These are phyloP conservation scores for Phytophthora tubulina DNA, from an alignment of 352 stramenopile species.

Conservation along the genomic window DNA sequence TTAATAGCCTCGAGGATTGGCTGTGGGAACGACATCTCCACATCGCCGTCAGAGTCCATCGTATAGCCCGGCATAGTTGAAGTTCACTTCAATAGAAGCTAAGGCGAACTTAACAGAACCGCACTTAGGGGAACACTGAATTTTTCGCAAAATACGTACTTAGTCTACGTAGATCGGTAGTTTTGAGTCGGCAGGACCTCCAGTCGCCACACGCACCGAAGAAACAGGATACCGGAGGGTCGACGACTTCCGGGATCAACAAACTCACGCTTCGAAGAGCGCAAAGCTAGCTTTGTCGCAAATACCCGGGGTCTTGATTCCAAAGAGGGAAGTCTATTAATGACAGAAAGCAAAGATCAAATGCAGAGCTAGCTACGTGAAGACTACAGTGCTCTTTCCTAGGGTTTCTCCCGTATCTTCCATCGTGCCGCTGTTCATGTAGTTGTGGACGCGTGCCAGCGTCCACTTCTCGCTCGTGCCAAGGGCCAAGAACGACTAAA, in stretches of 20 bases:
- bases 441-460: neutral
- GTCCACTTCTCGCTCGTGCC: neutral
- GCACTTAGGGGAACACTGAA: too few species aligned
- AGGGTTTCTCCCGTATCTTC: neutral
- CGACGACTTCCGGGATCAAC: too few species aligned
- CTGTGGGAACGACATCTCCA: neutral
- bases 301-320: neutral
- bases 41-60: neutral
- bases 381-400: neutral
- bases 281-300: conserved; percentile 4
- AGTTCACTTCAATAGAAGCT: neutral
- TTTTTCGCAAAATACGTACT: too few species aligned
- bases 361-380: neutral
- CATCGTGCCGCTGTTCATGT: neutral
- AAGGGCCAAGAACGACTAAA: too few species aligned
- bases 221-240: too few species aligned
- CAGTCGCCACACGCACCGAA: too few species aligned
- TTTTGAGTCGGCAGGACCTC: neutral
- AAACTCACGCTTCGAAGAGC: too few species aligned
- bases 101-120: neutral
- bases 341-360: neutral
- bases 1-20: neutral
- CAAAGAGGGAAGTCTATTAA: neutral
- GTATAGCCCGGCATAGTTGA: neutral
- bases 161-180: neutral